Base-by-base conservation (phyloP, 768 basidiomycete genomes). In the Tubosaeta brunneosetosa region DNA sequence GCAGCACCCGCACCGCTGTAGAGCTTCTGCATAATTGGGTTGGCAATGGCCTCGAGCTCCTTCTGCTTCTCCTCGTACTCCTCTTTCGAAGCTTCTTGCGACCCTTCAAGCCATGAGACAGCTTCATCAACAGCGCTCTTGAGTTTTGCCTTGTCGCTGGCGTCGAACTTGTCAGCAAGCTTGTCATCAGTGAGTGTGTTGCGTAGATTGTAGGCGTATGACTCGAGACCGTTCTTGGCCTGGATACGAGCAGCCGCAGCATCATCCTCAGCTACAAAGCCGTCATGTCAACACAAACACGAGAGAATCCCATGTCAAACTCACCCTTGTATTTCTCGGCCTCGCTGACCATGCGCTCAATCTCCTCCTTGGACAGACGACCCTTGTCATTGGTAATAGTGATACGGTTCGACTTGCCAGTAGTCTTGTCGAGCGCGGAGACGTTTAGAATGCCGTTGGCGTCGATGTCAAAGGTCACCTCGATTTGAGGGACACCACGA, bases 391-490 rank as follows among this genome's bases (percentile, higher is more conserved):
- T 93, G 63, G 88, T 93, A 73, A 94, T 94, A 55, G 91, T 94
- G 68, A 92, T 92, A 56, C 89, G 87, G 71, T 85, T 91, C 50
- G 90, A 92, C 76, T 97, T 97, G 61, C 94, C 94, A 51, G 94
- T 97, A 11, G 92, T 94, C 81, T 95, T 97, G 76, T 97, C 94
- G 38, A 86, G 77, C 4, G 95, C 94, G 41, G 91, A 91, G 59
- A 98, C 95, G 73, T 95, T 97, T 67, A 95, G 71, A 67, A 95
- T 93, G 77, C 92, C 91, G 73, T 94, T 94, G 58, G 94, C 93
- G 64, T 97, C 94, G 57, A 98, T 93, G 66, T 98, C 94, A 73
- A 98, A 97, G 41, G 92, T 95, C 66, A 98, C 94, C 71, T 97
- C 94, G 61, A 97, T 81, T 65, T 97, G 95, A 66, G 95, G 95